Conservation (phyloP, 2,329 filamentous ascomycete species). For the Colletotrichum zoysiae region DNA sequence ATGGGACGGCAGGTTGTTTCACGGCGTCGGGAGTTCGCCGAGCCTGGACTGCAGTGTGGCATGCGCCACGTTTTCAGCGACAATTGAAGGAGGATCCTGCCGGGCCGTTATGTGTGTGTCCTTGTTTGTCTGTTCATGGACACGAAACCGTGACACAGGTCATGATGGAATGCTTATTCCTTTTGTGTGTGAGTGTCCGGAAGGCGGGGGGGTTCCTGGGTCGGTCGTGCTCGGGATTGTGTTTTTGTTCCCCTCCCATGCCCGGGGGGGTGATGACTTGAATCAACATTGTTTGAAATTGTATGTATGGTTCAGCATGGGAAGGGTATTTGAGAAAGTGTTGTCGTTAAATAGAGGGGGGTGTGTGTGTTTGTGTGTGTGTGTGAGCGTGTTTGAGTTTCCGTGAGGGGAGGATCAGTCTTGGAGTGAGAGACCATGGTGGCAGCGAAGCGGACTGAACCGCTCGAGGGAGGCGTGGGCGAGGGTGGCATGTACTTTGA, state of each 20-base stretch:
- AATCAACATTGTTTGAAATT: background rate
- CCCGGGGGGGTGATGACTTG: background rate
- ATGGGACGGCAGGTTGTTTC: constrained; percentile 1
- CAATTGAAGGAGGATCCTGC: background rate
- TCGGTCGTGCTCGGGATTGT: background rate
- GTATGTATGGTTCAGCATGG: background rate
- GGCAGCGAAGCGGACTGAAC: background rate
- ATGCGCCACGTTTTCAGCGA: background rate
- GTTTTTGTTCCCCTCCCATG: background rate
- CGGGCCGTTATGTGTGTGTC: background rate
- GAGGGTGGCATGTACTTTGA: background rate
- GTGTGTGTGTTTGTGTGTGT: background rate
- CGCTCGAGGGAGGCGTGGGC: background rate
- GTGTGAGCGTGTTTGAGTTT: background rate
- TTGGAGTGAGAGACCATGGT: background rate
- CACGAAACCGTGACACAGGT: background rate
- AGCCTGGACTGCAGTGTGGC: background rate
- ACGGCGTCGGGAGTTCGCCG: background rate
- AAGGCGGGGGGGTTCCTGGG: background rate
- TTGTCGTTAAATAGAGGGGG: background rate
- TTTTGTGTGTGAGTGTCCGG: background rate
- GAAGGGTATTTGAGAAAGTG: background rate
- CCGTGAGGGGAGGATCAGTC: background rate
- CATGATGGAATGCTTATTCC: background rate
- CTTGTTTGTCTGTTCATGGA: background rate